phyloP scores from a whole-genome alignment of 1,284 basidiomycete species.

The Quambalaria eucalypti region DNA sequence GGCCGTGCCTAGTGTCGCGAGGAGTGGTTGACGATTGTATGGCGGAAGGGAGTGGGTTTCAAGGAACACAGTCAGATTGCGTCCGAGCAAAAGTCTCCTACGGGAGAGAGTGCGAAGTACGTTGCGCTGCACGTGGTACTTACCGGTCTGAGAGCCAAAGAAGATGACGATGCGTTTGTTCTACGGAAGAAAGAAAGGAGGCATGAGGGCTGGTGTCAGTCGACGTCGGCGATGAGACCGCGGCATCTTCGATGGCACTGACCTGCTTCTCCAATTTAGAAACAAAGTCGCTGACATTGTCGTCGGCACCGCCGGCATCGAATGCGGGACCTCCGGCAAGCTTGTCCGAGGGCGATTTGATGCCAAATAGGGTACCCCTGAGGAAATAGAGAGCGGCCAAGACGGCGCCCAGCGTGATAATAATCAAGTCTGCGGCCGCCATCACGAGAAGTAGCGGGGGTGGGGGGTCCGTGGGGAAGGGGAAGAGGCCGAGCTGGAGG shows the following conservation, averaged over 20 bases:
- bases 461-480: too few species aligned
- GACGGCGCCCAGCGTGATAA: conserved; percentile 17
- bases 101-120: not conserved
- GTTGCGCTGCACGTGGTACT: not conserved
- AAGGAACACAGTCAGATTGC: too few species aligned
- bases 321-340: conserved; percentile 19
- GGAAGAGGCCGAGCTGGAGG: too few species aligned
- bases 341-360: conserved; percentile 17
- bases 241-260: not conserved
- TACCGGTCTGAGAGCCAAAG: conserved; percentile 9
- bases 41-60: not conserved
- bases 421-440: not conserved
- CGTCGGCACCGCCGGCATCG: conserved; percentile 7
- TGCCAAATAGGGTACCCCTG: conserved; percentile 23
- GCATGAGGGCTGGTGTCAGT: not conserved
- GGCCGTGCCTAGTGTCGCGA: conserved; percentile 28
- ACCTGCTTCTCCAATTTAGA: conserved; percentile 28
- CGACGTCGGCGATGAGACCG: too few species aligned
- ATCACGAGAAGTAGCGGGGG: too few species aligned
- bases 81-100: not conserved
- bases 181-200: conserved; percentile 5
- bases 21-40: not conserved
- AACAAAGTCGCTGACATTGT: conserved; percentile 21
- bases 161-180: conserved; percentile 46
- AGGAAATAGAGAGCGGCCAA: conserved; percentile 37